Evolutionary conservation across 177 flowering plant genomes (phyloP).

Genomic region (Tripterygium wilfordii): DNA sequence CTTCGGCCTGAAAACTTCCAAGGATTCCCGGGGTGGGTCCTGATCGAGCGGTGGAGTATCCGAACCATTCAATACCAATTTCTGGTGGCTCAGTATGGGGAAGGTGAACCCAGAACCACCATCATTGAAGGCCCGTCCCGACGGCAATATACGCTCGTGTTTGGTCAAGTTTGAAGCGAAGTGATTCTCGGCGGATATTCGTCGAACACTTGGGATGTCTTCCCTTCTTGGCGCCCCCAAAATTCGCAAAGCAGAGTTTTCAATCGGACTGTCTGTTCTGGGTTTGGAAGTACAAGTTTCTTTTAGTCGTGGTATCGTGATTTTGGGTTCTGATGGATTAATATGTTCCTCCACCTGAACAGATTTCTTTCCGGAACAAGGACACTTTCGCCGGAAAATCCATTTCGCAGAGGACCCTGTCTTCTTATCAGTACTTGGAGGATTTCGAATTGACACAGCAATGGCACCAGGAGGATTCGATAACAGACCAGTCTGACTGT

Average conservation of each 20-base stretch:
- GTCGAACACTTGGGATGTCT: too few species aligned
- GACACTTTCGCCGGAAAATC: constrained; percentile 55
- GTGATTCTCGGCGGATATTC: too few species aligned
- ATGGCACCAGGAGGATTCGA: constrained; percentile 58
- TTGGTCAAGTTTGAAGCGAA: constrained; percentile 9
- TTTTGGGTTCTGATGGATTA: constrained; percentile 22
- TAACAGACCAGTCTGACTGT: constrained; percentile 74
- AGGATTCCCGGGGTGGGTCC: constrained; percentile 61
- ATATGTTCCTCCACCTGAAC: constrained; percentile 44
- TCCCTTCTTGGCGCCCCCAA: too few species aligned
- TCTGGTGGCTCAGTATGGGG: constrained; percentile 35
- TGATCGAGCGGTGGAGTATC: constrained; percentile 2
- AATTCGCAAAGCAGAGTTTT: too few species aligned
- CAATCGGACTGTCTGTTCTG: too few species aligned
- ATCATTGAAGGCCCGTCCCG: constrained; percentile 16
- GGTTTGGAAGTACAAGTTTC: neutral
- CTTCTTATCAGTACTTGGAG: constrained; percentile 10
- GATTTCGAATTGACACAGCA: constrained; percentile 30
- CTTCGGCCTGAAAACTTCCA: constrained; percentile 62
- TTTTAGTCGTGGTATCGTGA: constrained; percentile 6
- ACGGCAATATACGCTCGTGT: constrained; percentile 17
- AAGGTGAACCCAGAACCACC: constrained; percentile 40
- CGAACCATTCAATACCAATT: neutral
- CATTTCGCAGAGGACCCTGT: constrained; percentile 24
- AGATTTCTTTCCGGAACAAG: constrained; percentile 67